These are phyloP conservation scores for Globisporangium okanoganense DNA, from an alignment of 352 stramenopile species.

Conservation along the genomic window DNA sequence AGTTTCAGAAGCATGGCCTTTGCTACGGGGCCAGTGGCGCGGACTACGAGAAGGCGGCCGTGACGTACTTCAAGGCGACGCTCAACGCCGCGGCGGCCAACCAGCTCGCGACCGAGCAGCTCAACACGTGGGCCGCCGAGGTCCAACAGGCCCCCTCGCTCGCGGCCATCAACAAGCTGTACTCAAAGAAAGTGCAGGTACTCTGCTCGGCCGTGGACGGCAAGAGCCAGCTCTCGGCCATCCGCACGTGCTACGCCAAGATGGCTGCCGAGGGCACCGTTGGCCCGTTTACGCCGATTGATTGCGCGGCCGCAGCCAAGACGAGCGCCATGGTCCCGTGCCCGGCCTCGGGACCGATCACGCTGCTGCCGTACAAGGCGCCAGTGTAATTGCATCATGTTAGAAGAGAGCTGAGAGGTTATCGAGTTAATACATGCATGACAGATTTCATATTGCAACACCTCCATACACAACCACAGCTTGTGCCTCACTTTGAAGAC, in stretches of 20 bases:
- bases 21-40: constrained; percentile 49
- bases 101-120: constrained; percentile 7
- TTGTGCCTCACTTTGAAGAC: too few species aligned
- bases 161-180: constrained; percentile 8
- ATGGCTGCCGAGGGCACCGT: constrained; percentile 21
- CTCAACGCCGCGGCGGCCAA: constrained; percentile 1
- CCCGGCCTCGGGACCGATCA: constrained; percentile 32
- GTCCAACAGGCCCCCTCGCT: constrained; percentile 1
- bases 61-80: constrained; percentile 16
- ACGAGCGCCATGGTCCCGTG: constrained; percentile 48
- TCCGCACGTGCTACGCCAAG: constrained; percentile 25
- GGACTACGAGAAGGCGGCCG: constrained; percentile 6
- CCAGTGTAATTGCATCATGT: constrained; percentile 4
- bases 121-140: constrained; percentile 13
- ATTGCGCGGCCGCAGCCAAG: constrained; percentile 36
- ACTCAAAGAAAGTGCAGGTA: constrained; percentile 17
- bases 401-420: constrained; percentile 23
- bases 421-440: background rate
- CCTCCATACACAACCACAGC: too few species aligned
- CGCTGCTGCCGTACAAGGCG: constrained; percentile 38
- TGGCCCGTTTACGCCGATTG: constrained; percentile 40
- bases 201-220: constrained; percentile 17
- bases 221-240: constrained; percentile 14
- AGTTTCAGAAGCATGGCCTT: constrained; percentile 85
- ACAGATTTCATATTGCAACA: background rate